phyloP scores from a whole-genome alignment of 345 rosid genomes.

The Sisymbrium altissimum region DNA sequence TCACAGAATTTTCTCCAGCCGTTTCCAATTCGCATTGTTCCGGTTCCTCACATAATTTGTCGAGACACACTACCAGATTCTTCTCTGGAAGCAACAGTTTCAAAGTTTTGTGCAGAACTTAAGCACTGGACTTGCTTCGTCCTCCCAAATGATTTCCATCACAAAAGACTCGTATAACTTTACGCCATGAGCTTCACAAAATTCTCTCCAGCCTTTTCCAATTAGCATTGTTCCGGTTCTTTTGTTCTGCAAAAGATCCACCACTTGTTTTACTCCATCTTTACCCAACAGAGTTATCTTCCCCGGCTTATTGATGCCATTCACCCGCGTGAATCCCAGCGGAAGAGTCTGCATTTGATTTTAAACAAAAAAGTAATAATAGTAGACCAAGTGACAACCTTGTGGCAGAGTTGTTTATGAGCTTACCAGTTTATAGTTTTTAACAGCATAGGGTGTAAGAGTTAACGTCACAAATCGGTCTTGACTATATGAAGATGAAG shows the following conservation, averaged over 20 bases:
- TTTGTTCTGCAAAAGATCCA: constrained; percentile 2
- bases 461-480: constrained; percentile 16
- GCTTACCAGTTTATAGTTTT: not conserved
- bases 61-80: too few relatives aligned
- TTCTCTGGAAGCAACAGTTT: not conserved
- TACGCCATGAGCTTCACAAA: constrained; percentile 22
- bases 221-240: not conserved
- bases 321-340: not conserved
- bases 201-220: constrained; percentile 30
- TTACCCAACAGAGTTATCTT: constrained; percentile 19
- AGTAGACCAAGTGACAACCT: not conserved
- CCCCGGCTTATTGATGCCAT: constrained; percentile 15
- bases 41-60: too few relatives aligned
- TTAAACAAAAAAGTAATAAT: not conserved
- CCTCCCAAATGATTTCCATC: constrained; percentile 20
- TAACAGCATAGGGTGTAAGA: not conserved
- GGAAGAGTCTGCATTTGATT: constrained; percentile 20
- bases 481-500: constrained; percentile 20
- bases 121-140: constrained; percentile 18
- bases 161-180: constrained; percentile 8
- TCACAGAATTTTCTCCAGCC: constrained; percentile 27
- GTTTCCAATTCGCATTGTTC: constrained; percentile 5
- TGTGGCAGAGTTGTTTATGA: not conserved
- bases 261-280: constrained; percentile 11
- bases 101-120: constrained; percentile 23